Evolutionary conservation across 805 yeast species (phyloP), one percentile per base, ranked within the genome.

Genomic region (Sungouiella blattae): DNA sequence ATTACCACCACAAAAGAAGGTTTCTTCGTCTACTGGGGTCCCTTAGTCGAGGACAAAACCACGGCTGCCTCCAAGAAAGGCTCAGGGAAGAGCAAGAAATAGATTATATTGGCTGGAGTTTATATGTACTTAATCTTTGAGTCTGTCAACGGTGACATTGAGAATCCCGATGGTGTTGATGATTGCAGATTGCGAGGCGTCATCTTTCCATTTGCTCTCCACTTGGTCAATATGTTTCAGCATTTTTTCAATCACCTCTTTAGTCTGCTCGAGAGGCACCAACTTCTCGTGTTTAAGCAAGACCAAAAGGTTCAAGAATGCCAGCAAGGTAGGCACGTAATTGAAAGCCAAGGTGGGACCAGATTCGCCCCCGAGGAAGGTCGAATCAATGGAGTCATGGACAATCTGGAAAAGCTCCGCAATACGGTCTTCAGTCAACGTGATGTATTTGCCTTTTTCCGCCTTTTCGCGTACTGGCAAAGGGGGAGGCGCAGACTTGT

Each of bases 1-100:
- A 80, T 95, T 6, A 89, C 91, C 2, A 80, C 91, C 1, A 88
- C 96, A 0, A 84, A 84, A 46, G 98, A 93, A 53, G 98, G 98
- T 1, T 93, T 89, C 56, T 93, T 91, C 48, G 96, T 93, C 0
- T 93, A 80, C 59, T 86, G 88, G 67, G 99, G 99, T 0, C 94
- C 95, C 2, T 64, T 91, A 40, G 78, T 83, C 18, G 89, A 83
- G 34, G 73, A 67, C 30, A 47, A 69, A 35, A 50, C 41, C 27
- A 28, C 39, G 29, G 30, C 44, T 5, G 22, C 43, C n/a, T 26
- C 47, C 18, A 59, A 60, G 30, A 62, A 60, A 28, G 52, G 56
- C 2, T 28, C 50, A 1, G 33, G 52, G 1, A 64, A 63, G 40
- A 47, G 49, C 16, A 57, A 61, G 38, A 57, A 53, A 35, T 47